Evolutionary conservation across 768 basidiomycete species (phyloP).

Genomic region (Exidia glandulosa): DNA sequence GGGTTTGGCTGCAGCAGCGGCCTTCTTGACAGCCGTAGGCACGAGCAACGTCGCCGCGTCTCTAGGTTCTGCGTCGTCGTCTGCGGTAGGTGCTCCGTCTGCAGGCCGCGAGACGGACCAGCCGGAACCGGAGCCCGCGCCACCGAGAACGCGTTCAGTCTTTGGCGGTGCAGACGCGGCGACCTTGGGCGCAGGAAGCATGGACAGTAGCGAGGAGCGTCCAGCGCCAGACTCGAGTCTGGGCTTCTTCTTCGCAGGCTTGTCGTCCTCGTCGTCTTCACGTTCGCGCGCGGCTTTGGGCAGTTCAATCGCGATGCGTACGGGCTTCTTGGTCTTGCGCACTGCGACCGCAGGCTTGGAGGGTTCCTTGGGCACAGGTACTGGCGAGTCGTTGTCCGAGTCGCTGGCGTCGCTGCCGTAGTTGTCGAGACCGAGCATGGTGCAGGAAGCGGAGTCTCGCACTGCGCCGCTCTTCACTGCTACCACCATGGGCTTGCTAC

Average conservation of each 20-base stretch:
- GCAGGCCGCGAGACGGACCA: constrained; percentile 12
- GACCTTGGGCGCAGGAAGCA: constrained; percentile 68
- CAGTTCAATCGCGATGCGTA: constrained; percentile 51
- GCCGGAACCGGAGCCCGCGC: constrained; percentile 51
- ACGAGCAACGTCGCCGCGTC: constrained; percentile 13
- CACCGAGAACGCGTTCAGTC: constrained; percentile 51
- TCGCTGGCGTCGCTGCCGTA: constrained; percentile 63
- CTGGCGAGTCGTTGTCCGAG: constrained; percentile 45
- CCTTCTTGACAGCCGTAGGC: constrained; percentile 7
- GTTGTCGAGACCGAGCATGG: constrained; percentile 66
- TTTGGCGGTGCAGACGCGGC: constrained; percentile 29
- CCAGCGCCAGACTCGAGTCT: constrained; percentile 36
- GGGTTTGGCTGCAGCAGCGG: constrained; percentile 6
- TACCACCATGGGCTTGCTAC: constrained; percentile 51
- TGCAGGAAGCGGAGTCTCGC: constrained; percentile 3
- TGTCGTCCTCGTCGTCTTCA: constrained; percentile 26
- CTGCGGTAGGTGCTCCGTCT: constrained; percentile 14
- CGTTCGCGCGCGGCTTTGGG: constrained; percentile 33
- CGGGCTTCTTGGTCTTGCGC: constrained; percentile 38
- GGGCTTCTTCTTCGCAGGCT: constrained; percentile 48
- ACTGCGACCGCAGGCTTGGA: constrained; percentile 3
- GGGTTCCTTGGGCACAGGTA: constrained; percentile 18
- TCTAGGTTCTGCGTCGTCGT: constrained; percentile 11
- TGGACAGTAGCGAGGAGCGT: constrained; percentile 50
- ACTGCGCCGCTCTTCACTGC: background rate